These are phyloP conservation scores for Aspergillaceae sp. DNA, from an alignment of 2,329 filamentous ascomycete species.

Conservation along the genomic window DNA sequence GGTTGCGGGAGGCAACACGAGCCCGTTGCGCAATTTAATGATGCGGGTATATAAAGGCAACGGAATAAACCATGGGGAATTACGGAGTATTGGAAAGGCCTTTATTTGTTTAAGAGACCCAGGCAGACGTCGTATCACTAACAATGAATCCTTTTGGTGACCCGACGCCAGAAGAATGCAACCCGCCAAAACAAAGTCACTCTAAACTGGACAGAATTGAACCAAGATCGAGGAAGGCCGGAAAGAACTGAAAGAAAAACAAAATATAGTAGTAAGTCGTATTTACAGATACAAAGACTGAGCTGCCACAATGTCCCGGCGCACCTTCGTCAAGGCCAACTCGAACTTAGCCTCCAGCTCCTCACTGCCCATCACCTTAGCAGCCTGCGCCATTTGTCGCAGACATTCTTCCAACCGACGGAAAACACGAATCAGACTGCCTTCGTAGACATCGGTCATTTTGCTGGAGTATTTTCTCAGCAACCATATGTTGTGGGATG, in stretches of 20 bases:
- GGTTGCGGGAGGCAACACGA: conserved; percentile 31
- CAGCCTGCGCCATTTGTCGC: conserved; percentile 87
- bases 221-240: neutral
- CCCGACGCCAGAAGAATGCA: conserved; percentile 16
- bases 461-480: conserved; percentile 50
- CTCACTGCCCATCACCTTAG: conserved; percentile 96
- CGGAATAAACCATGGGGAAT: neutral
- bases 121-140: neutral
- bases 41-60: neutral
- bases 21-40: conserved; percentile 5
- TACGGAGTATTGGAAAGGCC: no score
- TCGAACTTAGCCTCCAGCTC: conserved; percentile 92
- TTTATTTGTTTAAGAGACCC: neutral
- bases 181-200: conserved; percentile 5
- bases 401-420: conserved; percentile 88
- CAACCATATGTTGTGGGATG: neutral
- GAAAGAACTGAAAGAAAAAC: conserved; percentile 1
- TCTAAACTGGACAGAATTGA: neutral
- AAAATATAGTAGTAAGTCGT: conserved; percentile 7
- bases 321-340: conserved; percentile 70
- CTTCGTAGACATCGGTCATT: conserved; percentile 99
- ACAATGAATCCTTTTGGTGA: conserved; percentile 3
- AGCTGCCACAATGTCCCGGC: conserved; percentile 87
- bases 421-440: conserved; percentile 91
- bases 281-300: conserved; percentile 81